phyloP scores from a whole-genome alignment of 225 moss, liverwort and hornwort genomes.

The Neckera pumila region DNA sequence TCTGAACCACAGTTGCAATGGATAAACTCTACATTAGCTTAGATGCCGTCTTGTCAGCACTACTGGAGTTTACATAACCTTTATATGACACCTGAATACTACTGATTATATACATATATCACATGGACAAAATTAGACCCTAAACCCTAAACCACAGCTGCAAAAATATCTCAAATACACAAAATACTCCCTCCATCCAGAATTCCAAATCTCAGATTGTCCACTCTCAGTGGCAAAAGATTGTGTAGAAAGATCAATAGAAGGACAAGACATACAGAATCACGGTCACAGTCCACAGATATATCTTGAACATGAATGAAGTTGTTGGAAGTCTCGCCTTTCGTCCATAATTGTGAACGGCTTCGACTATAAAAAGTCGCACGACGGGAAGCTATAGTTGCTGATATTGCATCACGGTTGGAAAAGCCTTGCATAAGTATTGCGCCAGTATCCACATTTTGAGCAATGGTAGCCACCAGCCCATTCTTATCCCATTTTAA shows the following conservation, averaged over 20 bases:
- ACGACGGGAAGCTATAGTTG: constrained; percentile 77
- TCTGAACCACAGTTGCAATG: constrained; percentile 49
- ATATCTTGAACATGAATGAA: constrained; percentile 91
- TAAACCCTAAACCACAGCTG: not conserved
- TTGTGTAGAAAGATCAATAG: not conserved
- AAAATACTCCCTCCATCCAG: not conserved
- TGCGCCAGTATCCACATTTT: constrained; percentile 91
- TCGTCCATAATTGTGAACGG: constrained; percentile 91
- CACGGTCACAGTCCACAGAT: constrained; percentile 94
- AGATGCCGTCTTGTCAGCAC: not conserved
- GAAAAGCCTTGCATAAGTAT: constrained; percentile 96
- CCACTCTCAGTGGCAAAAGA: not conserved
- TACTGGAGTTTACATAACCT: not conserved
- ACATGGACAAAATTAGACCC: not conserved
- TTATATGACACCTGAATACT: not conserved
- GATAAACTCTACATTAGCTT: constrained; percentile 5
- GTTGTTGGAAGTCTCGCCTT: constrained; percentile 93
- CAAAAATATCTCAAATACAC: not conserved
- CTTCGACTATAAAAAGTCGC: constrained; percentile 97
- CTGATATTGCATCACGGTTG: constrained; percentile 84
- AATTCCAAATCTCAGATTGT: not conserved
- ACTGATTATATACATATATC: not conserved
- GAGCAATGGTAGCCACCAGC: constrained; percentile 79
- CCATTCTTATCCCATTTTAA: constrained; percentile 96
- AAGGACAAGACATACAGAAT: constrained; percentile 62